phyloP scores from a whole-genome alignment of 345 rosid species.

The Eucalyptus regnans region DNA sequence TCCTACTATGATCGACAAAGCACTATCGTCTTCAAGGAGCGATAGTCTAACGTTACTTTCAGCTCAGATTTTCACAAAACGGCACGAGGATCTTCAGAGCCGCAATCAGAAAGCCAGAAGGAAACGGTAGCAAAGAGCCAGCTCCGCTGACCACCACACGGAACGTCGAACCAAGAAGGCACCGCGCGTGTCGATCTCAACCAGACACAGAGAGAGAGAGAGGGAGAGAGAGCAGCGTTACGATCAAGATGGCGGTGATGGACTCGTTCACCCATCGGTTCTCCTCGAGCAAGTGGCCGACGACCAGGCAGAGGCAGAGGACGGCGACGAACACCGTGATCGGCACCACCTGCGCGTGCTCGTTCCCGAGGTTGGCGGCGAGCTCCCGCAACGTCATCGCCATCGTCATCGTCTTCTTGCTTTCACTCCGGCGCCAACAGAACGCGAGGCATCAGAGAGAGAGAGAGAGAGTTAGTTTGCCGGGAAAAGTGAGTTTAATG shows the following conservation, averaged over 20 bases:
- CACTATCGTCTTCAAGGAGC: neutral
- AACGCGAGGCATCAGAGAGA: neutral
- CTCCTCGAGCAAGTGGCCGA: constrained; percentile 85
- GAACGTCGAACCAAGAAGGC: too few relatives aligned
- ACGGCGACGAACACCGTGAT: constrained; percentile 66
- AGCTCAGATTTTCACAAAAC: neutral
- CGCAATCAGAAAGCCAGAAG: too few relatives aligned
- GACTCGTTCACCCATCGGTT: constrained; percentile 91
- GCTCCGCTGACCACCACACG: too few relatives aligned
- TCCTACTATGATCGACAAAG: neutral
- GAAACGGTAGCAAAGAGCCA: too few relatives aligned
- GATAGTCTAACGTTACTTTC: neutral
- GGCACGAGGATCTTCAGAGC: neutral
- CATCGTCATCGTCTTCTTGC: neutral
- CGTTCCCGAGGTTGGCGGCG: constrained; percentile 1
- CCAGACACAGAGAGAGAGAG: neutral
- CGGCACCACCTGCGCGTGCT: constrained; percentile 54
- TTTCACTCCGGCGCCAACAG: neutral
- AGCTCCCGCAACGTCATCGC: neutral
- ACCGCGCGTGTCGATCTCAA: too few relatives aligned
- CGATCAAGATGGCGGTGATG: constrained; percentile 77
- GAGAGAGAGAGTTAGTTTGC: neutral
- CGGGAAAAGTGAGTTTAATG: neutral
- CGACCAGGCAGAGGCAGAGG: constrained; percentile 59
- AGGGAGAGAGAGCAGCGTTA: constrained; percentile 1